phyloP scores from a whole-genome alignment of 2,329 filamentous ascomycete species.

The Trichoderma koningiopsis region DNA sequence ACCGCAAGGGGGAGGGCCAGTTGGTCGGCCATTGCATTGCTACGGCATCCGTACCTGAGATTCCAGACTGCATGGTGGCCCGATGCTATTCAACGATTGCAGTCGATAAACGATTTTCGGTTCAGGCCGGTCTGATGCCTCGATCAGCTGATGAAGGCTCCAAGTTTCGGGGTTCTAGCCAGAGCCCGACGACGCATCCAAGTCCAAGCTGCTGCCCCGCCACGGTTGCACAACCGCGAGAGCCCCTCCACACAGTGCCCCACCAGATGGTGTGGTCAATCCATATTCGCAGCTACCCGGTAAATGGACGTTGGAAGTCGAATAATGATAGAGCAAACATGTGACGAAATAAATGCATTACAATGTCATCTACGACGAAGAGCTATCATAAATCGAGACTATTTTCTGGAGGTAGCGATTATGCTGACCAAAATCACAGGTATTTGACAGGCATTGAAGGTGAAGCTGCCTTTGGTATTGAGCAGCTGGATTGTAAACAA shows the following conservation, averaged over 20 bases:
- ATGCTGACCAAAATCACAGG: neutral
- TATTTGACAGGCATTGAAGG: too few species aligned
- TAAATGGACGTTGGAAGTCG: neutral
- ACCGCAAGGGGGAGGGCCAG: slow-evolving; percentile 1
- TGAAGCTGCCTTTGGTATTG: too few species aligned
- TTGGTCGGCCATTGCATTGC: neutral
- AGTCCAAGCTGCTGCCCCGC: slow-evolving; percentile 25
- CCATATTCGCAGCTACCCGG: slow-evolving; percentile 4
- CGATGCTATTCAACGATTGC: neutral
- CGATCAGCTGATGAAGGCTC: slow-evolving; percentile 13
- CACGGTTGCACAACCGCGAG: slow-evolving; percentile 13
- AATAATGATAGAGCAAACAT: neutral
- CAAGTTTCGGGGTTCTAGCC: slow-evolving; percentile 16
- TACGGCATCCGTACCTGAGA: slow-evolving; percentile 59
- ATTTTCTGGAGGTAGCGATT: neutral
- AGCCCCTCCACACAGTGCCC: slow-evolving; percentile 20
- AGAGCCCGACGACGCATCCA: slow-evolving; percentile 24
- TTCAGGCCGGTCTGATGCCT: neutral
- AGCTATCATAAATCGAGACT: neutral
- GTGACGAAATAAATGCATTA: accelerated
- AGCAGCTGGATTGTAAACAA: too few species aligned
- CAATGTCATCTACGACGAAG: neutral
- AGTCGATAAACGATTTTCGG: neutral
- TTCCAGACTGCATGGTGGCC: slow-evolving; percentile 72
- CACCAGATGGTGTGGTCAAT: neutral